Conservation (phyloP, 1,284 basidiomycete species). For the Fomitiporia mediterranea region DNA sequence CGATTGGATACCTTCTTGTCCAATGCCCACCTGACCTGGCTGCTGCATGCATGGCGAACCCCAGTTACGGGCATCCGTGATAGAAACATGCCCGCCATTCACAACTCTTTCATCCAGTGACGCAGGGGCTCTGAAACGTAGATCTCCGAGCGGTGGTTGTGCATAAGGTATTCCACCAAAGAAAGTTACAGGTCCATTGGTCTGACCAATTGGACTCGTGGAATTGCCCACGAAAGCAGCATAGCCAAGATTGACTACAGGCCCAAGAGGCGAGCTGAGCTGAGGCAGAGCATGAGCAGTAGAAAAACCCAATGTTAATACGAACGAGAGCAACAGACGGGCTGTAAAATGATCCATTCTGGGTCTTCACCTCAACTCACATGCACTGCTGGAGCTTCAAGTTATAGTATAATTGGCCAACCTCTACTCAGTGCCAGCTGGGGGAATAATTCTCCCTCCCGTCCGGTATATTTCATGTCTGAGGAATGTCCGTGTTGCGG, state of each 20-base stretch:
- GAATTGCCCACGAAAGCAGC: conserved; percentile 41
- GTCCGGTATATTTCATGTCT: too few relatives aligned
- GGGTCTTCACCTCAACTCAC: too few relatives aligned
- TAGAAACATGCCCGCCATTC: conserved; percentile 19
- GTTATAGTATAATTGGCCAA: too few relatives aligned
- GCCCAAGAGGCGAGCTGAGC: conserved; percentile 23
- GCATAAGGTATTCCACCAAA: conserved; percentile 51
- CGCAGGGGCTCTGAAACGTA: conserved; percentile 45
- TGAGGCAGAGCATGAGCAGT: neutral
- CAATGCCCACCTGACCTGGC: conserved; percentile 39
- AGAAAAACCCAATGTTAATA: neutral
- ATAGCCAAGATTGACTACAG: conserved; percentile 47
- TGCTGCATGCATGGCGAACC: conserved; percentile 41
- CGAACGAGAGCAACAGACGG: too few relatives aligned
- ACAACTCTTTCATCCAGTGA: conserved; percentile 36
- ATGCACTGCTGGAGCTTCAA: too few relatives aligned
- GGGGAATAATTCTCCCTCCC: too few relatives aligned
- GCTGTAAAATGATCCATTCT: too few relatives aligned
- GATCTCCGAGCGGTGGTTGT: conserved; percentile 48
- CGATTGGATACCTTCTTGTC: conserved; percentile 34
- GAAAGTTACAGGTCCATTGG: conserved; percentile 36
- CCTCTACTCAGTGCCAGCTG: too few relatives aligned
- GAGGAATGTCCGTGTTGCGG: too few relatives aligned
- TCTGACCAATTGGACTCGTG: conserved; percentile 35
- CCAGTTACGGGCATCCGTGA: conserved; percentile 39